Percentiles rank a stretch among this genome's conserved stretches.
Conservation (phyloP, 139 green algal species). For the Eudorina sp. region DNA sequence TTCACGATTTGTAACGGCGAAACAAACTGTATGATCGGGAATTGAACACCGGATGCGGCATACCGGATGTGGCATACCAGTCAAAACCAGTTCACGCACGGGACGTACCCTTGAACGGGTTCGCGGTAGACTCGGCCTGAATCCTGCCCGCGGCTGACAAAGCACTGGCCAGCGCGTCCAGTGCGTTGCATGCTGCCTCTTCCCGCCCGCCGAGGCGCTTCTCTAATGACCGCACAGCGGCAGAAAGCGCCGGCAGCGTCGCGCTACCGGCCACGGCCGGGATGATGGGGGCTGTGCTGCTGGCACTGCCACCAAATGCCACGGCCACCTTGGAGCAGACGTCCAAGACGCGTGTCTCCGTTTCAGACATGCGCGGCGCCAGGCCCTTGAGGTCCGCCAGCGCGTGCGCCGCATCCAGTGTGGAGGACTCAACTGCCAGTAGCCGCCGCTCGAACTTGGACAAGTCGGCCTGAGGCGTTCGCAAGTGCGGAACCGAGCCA, state of each 20-base stretch:
- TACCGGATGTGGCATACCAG: no score
- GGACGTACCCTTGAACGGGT: slow-evolving; percentile 47
- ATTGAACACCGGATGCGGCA: no score
- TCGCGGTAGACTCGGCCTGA: slow-evolving; percentile 7
- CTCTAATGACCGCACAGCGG: background rate
- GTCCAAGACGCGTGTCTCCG: slow-evolving; percentile 12
- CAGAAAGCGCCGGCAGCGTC: background rate
- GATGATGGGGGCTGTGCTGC: background rate
- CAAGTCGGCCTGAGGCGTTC: slow-evolving; percentile 3
- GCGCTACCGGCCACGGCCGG: background rate
- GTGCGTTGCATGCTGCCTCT: background rate
- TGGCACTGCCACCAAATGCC: slow-evolving; percentile 3
- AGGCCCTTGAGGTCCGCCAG: slow-evolving; percentile 19
- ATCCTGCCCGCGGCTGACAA: slow-evolving; percentile 1
- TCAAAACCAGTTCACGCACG: no score
- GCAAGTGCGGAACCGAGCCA: background rate
- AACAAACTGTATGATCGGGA: no score
- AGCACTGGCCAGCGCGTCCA: slow-evolving; percentile 7
- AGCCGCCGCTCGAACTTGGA: background rate
- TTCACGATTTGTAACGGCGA: no score
- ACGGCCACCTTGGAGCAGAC: slow-evolving; percentile 14
- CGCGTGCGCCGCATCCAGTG: slow-evolving; percentile 23
- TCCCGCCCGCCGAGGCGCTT: background rate
- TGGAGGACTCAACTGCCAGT: background rate
- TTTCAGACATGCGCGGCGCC: slow-evolving; percentile 17